Conservation (phyloP, 148 eudicot species). For the Arctostaphylos glauca region DNA sequence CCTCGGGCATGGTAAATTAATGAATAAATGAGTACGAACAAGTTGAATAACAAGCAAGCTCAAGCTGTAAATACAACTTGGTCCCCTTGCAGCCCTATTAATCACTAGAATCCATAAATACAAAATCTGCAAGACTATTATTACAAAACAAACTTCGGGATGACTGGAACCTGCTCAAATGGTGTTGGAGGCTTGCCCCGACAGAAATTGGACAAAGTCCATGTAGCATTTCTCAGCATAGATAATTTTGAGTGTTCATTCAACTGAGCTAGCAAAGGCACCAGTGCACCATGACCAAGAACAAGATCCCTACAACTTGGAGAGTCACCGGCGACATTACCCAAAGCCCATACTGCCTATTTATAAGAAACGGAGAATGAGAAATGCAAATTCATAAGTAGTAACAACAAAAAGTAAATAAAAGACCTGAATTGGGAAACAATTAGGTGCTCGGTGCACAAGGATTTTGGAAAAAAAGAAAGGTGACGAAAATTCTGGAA, state of each 20-base stretch:
- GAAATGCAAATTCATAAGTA: not conserved
- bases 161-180: conserved; percentile 66
- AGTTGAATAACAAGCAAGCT: not conserved
- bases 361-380: conserved; percentile 13
- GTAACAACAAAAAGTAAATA: not conserved
- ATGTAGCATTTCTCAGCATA: conserved; percentile 94
- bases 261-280: conserved; percentile 81
- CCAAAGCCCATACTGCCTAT: conserved; percentile 97
- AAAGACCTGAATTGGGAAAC: not conserved
- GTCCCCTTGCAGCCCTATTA: not conserved
- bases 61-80: not conserved
- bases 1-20: not conserved
- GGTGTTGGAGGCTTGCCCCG: conserved; percentile 92
- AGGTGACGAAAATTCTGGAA: not conserved
- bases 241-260: conserved; percentile 83
- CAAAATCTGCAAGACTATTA: not conserved
- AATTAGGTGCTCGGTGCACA: not conserved
- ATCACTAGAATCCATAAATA: not conserved
- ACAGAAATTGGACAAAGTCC: conserved; percentile 91
- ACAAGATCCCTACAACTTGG: conserved; percentile 91
- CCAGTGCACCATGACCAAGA: conserved; percentile 72
- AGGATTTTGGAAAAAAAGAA: not conserved
- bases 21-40: not conserved
- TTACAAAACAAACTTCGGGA: not conserved
- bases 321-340: conserved; percentile 95